Conservation (phyloP, 2,329 filamentous ascomycete genomes). For the Didymella arachidicola region DNA sequence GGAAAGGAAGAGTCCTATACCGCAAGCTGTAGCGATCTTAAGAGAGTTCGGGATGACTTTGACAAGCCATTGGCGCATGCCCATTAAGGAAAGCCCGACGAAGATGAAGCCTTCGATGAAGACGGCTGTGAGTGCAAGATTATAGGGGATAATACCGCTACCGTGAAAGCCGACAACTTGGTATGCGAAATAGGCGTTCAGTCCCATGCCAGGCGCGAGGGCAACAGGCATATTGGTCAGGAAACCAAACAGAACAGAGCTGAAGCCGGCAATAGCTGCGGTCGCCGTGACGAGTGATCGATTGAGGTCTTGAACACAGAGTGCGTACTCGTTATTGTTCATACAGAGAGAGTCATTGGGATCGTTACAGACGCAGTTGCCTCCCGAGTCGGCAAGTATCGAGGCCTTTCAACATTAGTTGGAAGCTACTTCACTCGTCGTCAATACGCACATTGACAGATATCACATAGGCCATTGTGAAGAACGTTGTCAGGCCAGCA, state of each 20-base stretch:
- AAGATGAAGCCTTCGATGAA: constrained; percentile 91
- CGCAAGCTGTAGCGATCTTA: constrained; percentile 84
- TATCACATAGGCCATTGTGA: constrained; percentile 56
- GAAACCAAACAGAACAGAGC: constrained; percentile 80
- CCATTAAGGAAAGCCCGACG: constrained; percentile 77
- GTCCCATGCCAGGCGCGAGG: constrained; percentile 52
- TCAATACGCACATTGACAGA: constrained; percentile 37
- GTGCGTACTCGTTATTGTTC: constrained; percentile 64
- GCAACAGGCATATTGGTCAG: constrained; percentile 73
- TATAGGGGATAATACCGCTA: constrained; percentile 74
- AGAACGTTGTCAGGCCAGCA: constrained; percentile 76
- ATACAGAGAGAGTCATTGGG: constrained; percentile 61
- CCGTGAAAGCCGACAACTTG: constrained; percentile 81
- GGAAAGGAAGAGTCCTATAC: constrained; percentile 83
- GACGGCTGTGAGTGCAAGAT: constrained; percentile 80
- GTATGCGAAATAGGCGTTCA: constrained; percentile 89
- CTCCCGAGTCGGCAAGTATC: constrained; percentile 66
- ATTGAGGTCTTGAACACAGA: constrained; percentile 69
- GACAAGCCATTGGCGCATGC: constrained; percentile 87
- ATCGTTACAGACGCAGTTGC: constrained; percentile 73
- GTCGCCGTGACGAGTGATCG: constrained; percentile 85
- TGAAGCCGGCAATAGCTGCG: constrained; percentile 78
- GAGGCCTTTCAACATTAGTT: constrained; percentile 40
- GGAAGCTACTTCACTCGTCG: background rate
- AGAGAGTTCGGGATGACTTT: constrained; percentile 81